Evolutionary conservation across 371 early-diverging fungal genomes (phyloP), one percentile per base, ranked within the genome.

Genomic region (Mucor saturninus): DNA sequence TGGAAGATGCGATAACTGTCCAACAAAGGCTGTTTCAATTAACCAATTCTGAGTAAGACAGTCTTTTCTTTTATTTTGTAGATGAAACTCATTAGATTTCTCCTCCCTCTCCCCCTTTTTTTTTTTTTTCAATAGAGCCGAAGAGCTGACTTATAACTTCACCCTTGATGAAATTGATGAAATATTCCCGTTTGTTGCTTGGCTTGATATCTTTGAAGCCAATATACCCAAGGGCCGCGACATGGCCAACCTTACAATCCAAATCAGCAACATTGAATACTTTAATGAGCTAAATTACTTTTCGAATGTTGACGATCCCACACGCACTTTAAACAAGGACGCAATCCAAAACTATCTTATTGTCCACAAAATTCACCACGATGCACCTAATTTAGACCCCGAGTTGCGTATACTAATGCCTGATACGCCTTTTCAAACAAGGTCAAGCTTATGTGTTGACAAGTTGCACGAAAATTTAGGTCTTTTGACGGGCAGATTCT

Each of bases 1-100:
- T 83, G 9, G 66, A 71, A 14, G 69, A 72, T 15, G 69, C 86
- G 30, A 65, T 86, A 15, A 72, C 67, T 11, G 79, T 88, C 51
- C 88, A 89, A 64, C 74, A 54, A 13, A 53, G 56, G 13, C 43
- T 86, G 14, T 69, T 80, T 37, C 13, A 43, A 31, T 21, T 62
- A 13, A 43, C 37, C 45, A 68, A 69, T 35, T 4, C 35, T 6
- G 35, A 8, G 35, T 35, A 43, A 45, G 53, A 31, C 26, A 37
- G 70, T 69, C 54, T 40, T 56, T 52, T 28, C 1, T n/a, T 29
- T 56, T 4, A 8, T 31, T 14, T 0, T 5, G 11, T 21, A 6
- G 10, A 13, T 42, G n/a, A 8, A 38, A 38, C 11, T 4, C 43
- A 42, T 13, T 42, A 15, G 15, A 15, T n/a, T n/a, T 5, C 13